Evolutionary conservation across 495 filamentous ascomycete species (phyloP).

Genomic region (Trichocladium uniseriatum): DNA sequence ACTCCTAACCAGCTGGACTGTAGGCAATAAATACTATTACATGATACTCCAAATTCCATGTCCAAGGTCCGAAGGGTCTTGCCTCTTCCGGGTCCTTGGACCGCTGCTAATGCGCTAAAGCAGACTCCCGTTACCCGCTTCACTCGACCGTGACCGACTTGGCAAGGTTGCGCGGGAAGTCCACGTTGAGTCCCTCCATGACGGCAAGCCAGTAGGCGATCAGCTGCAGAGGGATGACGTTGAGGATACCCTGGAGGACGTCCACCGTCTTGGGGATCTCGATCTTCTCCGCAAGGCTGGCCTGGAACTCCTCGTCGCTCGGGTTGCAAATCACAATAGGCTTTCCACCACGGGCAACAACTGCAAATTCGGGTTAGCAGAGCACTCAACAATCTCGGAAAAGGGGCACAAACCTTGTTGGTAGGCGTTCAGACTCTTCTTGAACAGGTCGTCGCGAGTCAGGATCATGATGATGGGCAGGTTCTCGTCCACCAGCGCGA

Average conservation of each 20-base stretch:
- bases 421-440: conserved; percentile 95
- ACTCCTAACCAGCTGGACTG: conserved; percentile 8
- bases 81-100: not conserved
- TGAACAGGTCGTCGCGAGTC: conserved; percentile 89
- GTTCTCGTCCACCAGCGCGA: conserved; percentile 95
- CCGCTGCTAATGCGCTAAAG: not conserved
- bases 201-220: conserved; percentile 99
- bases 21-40: conserved; percentile 22
- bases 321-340: conserved; percentile 98
- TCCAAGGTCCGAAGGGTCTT: not conserved
- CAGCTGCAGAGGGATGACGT: conserved; percentile 94
- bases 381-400: not conserved
- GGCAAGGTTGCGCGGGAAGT: conserved; percentile 94
- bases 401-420: conserved; percentile 66
- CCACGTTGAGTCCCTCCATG: conserved; percentile 88
- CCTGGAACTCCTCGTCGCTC: conserved; percentile 77
- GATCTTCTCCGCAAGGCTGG: conserved; percentile 86
- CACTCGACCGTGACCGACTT: conserved; percentile 99
- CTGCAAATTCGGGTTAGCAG: conserved; percentile 28
- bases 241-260: conserved; percentile 87
- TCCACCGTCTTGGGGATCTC: conserved; percentile 95
- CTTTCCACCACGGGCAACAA: conserved; percentile 85
- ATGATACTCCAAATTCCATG: not conserved
- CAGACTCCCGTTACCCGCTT: conserved; percentile 13
- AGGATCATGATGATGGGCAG: conserved; percentile 99